Base-by-base conservation (phyloP, 1,284 basidiomycete species). In the Sporisorium scitamineum region DNA sequence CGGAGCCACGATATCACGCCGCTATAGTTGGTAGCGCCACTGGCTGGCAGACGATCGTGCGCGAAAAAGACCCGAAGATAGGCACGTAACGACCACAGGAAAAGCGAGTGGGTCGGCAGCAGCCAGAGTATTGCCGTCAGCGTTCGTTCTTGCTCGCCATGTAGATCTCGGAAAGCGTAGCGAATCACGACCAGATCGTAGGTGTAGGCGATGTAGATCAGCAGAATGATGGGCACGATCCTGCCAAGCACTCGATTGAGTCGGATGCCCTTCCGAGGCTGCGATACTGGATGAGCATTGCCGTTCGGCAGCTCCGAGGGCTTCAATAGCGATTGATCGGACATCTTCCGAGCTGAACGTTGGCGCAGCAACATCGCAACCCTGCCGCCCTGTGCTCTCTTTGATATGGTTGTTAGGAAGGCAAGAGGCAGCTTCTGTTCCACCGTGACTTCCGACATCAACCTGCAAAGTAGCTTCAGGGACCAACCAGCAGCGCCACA, bases 211-310 rank as follows among this genome's bases (percentile, higher is more conserved):
- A 67, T 22, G 54, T 72, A 76, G 53, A 72, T 55, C 34, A 76
- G 66, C 5, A 76, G 47, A 45, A 76, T 72, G 58, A 76, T 14
- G 8, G 74, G 74, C 0, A 76, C 74, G 54, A 72, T 66, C 14
- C 74, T 51, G 8, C 74, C 74, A 0, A 76, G 62, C 27, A 76
- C 50, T 16, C 58, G 50, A 31, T 76, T 76, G 31, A 76, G 42
- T 24, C 73, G 64, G 50, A 76, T 61, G n/a, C 58, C n/a, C 39
- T 55, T 47, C 29, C 64, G 55, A 42, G 27, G 34, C 0, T 20
- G 48, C n/a, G 51, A 14, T 16, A 22, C 26, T 16, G 39, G 47
- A 20, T 44, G n/a, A 54, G 22, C 31, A 20, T 1, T 52, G 48
- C 34, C 41, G 8, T 27, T 37, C 39, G 68, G 58, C 34, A 53